These are phyloP conservation scores for Suillus sp. DNA, from an alignment of 768 basidiomycete species.

Conservation along the genomic window DNA sequence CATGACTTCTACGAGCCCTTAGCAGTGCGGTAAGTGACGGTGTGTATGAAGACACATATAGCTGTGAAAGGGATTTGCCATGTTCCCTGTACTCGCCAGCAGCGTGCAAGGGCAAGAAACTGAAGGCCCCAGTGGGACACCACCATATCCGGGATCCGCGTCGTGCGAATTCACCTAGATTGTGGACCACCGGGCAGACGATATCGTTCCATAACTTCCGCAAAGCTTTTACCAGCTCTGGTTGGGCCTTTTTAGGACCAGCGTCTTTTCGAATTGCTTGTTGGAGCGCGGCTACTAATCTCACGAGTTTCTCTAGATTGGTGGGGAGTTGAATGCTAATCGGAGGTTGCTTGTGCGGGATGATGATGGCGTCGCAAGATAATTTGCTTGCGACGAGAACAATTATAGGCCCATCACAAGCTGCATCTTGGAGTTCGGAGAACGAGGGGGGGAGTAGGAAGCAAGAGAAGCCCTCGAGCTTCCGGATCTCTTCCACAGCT, in stretches of 20 bases:
- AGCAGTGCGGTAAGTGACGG: conserved; percentile 12
- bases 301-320: neutral
- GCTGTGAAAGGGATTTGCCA: neutral
- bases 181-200: neutral
- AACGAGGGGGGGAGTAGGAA: conserved; percentile 19
- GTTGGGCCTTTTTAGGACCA: no score
- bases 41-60: conserved; percentile 17
- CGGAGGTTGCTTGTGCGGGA: conserved; percentile 3
- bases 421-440: conserved; percentile 11
- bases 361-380: conserved; percentile 19
- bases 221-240: neutral
- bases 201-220: neutral
- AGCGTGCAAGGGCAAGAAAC: conserved; percentile 18
- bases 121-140: conserved; percentile 14
- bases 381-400: conserved; percentile 13
- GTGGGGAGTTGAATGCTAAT: neutral
- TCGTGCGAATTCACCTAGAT: neutral
- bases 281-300: neutral
- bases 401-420: conserved; percentile 11
- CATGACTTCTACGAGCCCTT: conserved; percentile 9
- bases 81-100: conserved; percentile 4
- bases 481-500: conserved; percentile 17
- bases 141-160: conserved; percentile 7
- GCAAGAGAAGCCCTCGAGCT: conserved; percentile 17
- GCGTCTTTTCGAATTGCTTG: no score